Base-by-base conservation (phyloP, 2,329 filamentous ascomycete genomes). In the Waltergamsia citrina region DNA sequence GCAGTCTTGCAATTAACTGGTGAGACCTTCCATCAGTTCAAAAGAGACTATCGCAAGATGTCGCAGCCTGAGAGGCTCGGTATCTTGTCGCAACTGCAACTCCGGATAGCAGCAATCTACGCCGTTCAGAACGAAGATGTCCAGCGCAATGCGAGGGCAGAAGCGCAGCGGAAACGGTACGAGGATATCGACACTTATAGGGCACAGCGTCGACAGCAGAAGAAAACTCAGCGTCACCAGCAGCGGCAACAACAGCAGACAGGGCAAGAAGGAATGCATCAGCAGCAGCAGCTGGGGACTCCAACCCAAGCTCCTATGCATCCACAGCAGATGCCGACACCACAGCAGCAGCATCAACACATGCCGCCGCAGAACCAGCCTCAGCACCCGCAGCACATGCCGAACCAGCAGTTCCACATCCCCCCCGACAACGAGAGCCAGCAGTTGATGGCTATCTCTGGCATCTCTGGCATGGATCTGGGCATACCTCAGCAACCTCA, bases 101-200 rank as follows among this genome's bases (percentile, higher is more conserved):
- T 65, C 10, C 49, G 60, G 11, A 52, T 65, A 16, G 61, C 61
- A 7, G 61, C 61, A 29, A 60, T 65, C 10, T 65, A 63, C 34
- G 60, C 60, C 9, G 51, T 65, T 3, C 60, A 65, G 31, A 65
- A 63, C 38, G 61, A 65, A 39, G 61, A 63, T 26, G 39, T 56
- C 32, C 61, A 64, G 40, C 52, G 61, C 9, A 55, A 60, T 32
- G 48, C 50, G 33, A 50, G 61, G 14, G 53, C 56, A 32, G 57
- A 61, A 7, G 51, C 52, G 5, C 56, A 59, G 33, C 52, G 61
- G 26, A 54, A 50, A 38, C 50, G 60, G 4, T 57, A 62, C 37
- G 49, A 46, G 12, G 51, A 62, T 31, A 52, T 61, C 4, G 61
- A 62, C 15, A 49, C 58, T 11, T 43, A 35, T 5, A 51, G 53